Evolutionary conservation across 2,329 filamentous ascomycete genomes (phyloP).

Genomic region (Fusarium equiseti): DNA sequence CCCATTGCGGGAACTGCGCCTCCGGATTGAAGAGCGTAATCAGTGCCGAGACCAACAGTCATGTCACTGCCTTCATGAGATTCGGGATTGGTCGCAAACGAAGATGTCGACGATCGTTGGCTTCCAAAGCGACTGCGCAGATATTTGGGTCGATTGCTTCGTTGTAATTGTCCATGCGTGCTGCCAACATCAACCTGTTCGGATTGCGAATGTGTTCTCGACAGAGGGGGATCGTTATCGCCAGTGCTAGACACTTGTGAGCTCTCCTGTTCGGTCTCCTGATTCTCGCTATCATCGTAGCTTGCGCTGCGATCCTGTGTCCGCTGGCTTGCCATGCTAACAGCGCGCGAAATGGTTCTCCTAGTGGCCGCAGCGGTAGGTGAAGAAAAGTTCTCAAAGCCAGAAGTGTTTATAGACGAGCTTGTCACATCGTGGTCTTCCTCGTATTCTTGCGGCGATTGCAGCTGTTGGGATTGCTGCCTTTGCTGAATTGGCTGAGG

Average conservation of each 20-base stretch:
- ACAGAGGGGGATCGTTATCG: conserved; percentile 48
- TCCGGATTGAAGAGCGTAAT: conserved; percentile 86
- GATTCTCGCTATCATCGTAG: conserved; percentile 45
- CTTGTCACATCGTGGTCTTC: conserved; percentile 47
- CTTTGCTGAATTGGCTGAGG: conserved; percentile 43
- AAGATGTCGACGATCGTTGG: conserved; percentile 71
- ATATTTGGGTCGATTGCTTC: conserved; percentile 66
- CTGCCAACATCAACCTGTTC: conserved; percentile 59
- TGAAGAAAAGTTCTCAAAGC: conserved; percentile 66
- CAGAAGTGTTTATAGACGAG: conserved; percentile 59
- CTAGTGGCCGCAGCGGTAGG: conserved; percentile 68
- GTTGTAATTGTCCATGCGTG: conserved; percentile 61
- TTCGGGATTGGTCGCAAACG: conserved; percentile 67
- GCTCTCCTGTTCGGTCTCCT: conserved; percentile 48
- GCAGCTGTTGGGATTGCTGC: conserved; percentile 5
- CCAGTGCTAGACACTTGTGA: conserved; percentile 49
- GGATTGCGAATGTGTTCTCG: conserved; percentile 50
- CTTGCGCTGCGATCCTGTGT: conserved; percentile 39
- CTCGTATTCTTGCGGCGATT: conserved; percentile 11
- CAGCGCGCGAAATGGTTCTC: conserved; percentile 64
- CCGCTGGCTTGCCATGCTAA: conserved; percentile 58
- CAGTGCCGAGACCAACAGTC: conserved; percentile 74
- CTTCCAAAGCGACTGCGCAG: conserved; percentile 69
- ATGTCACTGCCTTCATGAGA: conserved; percentile 75
- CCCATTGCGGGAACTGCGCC: conserved; percentile 74